These are phyloP conservation scores for Malassezia sympodialis DNA, from an alignment of 1,284 basidiomycete species.

Conservation along the genomic window DNA sequence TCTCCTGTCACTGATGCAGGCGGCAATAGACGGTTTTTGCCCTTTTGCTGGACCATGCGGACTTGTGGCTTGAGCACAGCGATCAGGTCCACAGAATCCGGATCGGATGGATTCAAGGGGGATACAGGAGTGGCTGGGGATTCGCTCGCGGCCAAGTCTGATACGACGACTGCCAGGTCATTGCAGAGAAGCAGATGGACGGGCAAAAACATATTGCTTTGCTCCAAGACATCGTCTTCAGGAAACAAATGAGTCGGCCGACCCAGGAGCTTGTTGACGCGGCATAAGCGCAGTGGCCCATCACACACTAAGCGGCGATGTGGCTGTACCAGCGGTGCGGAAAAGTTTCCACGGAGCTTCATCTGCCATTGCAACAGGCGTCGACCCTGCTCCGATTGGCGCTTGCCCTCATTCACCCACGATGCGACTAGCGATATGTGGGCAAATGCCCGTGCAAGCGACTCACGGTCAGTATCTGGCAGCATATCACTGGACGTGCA, in stretches of 20 bases:
- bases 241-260: neutral
- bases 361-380: slow-evolving; percentile 59
- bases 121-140: neutral
- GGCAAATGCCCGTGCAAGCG: slow-evolving; percentile 29
- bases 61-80: slow-evolving; percentile 12
- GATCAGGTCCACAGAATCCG: slow-evolving; percentile 9
- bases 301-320: slow-evolving; percentile 62
- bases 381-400: slow-evolving; percentile 48
- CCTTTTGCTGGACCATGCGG: slow-evolving; percentile 4
- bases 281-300: slow-evolving; percentile 67
- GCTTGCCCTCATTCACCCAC: slow-evolving; percentile 46
- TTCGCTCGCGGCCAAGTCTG: slow-evolving; percentile 48
- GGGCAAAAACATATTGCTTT: slow-evolving; percentile 23
- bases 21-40: slow-evolving; percentile 2
- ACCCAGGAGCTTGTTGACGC: slow-evolving; percentile 69
- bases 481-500: slow-evolving; percentile 28
- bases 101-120: neutral
- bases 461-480: slow-evolving; percentile 17
- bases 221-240: slow-evolving; percentile 62
- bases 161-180: slow-evolving; percentile 81
- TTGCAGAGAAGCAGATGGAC: slow-evolving; percentile 63
- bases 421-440: slow-evolving; percentile 37
- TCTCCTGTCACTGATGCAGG: slow-evolving; percentile 25
- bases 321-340: slow-evolving; percentile 90
- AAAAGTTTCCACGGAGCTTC: slow-evolving; percentile 78